These are phyloP conservation scores for Tetrahymena malaccensis DNA, from an alignment of 73 alveolate species.

Conservation along the genomic window DNA sequence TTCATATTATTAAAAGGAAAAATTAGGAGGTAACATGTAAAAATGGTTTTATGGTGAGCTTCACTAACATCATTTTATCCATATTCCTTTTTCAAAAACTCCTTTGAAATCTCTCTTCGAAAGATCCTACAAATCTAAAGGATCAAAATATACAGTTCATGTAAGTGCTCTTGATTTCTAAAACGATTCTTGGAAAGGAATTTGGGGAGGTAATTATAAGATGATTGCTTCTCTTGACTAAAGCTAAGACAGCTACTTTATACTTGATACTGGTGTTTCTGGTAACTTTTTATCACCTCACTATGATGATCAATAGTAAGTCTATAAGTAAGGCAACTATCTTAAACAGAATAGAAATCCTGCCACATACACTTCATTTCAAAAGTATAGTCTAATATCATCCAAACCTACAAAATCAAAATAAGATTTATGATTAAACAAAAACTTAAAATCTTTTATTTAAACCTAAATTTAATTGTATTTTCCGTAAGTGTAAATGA, in stretches of 20 bases:
- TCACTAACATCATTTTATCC: constrained; percentile 15
- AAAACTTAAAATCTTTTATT: background rate
- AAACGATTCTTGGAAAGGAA: constrained; percentile 9
- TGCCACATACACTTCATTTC: background rate
- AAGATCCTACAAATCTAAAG: background rate
- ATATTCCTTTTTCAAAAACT: background rate
- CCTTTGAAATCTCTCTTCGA: constrained; percentile 23
- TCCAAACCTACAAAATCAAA: background rate
- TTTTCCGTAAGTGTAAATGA: too few species aligned
- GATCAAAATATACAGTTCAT: background rate
- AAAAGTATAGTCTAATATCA: background rate
- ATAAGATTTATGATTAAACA: background rate
- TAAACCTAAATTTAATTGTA: background rate
- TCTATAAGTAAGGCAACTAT: background rate
- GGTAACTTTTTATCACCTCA: background rate
- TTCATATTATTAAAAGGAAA: background rate
- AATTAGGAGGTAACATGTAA: background rate
- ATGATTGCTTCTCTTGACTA: constrained; percentile 17
- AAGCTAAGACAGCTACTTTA: constrained; percentile 3
- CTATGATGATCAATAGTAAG: background rate
- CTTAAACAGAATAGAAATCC: background rate
- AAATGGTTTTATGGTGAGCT: constrained; percentile 21
- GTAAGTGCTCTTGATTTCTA: background rate
- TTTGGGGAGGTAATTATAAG: constrained; percentile 21
- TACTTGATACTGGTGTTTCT: constrained; percentile 20